These are phyloP conservation scores for Phoma sp. DNA, from an alignment of 2,329 filamentous ascomycete species.

Conservation along the genomic window DNA sequence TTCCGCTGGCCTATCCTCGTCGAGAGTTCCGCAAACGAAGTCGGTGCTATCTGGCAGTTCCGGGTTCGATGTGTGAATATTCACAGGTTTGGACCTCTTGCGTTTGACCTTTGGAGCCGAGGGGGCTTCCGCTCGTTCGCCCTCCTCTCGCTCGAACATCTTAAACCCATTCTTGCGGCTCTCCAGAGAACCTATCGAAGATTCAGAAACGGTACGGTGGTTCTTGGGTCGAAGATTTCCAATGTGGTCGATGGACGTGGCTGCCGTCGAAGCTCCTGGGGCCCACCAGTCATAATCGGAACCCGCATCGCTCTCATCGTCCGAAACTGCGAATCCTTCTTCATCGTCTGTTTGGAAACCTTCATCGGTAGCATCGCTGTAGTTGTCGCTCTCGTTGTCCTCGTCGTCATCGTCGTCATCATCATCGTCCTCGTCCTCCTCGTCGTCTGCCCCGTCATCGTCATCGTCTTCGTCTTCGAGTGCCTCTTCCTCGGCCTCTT, in stretches of 20 bases:
- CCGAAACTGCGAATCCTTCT: slow-evolving; percentile 72
- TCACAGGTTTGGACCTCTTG: slow-evolving; percentile 57
- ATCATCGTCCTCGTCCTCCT: slow-evolving; percentile 49
- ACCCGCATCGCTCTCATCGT: slow-evolving; percentile 68
- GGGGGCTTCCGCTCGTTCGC: slow-evolving; percentile 14
- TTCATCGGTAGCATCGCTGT: slow-evolving; percentile 57
- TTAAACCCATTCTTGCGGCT: slow-evolving; percentile 43
- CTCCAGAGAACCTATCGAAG: slow-evolving; percentile 60
- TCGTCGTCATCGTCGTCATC: slow-evolving; percentile 57
- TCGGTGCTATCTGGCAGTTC: slow-evolving; percentile 96
- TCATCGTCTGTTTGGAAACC: slow-evolving; percentile 85
- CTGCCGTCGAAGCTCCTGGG: slow-evolving; percentile 56
- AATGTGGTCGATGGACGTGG: slow-evolving; percentile 56
- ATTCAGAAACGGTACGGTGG: slow-evolving; percentile 58
- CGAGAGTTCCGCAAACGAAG: slow-evolving; percentile 97
- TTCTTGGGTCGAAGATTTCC: slow-evolving; percentile 57
- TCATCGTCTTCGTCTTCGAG: slow-evolving; percentile 65
- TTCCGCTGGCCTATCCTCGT: slow-evolving; percentile 94
- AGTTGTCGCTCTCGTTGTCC: slow-evolving; percentile 51
- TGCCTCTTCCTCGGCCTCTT: slow-evolving; percentile 91
- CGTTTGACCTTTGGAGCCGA: slow-evolving; percentile 34
- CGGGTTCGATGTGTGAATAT: slow-evolving; percentile 70
- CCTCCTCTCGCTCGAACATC: slow-evolving; percentile 31
- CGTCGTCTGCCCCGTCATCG: slow-evolving; percentile 57
- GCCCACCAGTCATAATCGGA: slow-evolving; percentile 72